Percentiles rank a stretch among this genome's conserved stretches.
These are phyloP conservation scores for Stereum hirsutum DNA, from an alignment of 1,284 basidiomycete species.

Conservation along the genomic window DNA sequence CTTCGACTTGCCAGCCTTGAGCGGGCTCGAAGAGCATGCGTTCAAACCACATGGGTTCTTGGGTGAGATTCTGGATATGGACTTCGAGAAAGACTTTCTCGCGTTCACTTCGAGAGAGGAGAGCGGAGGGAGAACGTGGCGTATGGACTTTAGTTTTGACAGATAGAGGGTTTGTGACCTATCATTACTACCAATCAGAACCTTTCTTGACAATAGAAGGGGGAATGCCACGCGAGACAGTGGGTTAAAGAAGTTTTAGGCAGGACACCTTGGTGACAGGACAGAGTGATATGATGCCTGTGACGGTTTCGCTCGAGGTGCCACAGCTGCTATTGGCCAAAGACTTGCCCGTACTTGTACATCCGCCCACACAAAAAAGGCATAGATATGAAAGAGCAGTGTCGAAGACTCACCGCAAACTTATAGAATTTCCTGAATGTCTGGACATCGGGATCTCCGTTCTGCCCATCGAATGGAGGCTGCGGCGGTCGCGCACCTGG, in stretches of 20 bases:
- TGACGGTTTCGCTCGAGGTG: too few relatives aligned
- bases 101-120: slow-evolving; percentile 49
- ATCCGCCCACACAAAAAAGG: not conserved
- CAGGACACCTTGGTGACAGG: too few relatives aligned
- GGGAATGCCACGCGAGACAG: too few relatives aligned
- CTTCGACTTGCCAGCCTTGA: slow-evolving; percentile 57
- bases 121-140: slow-evolving; percentile 61
- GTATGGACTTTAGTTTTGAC: slow-evolving; percentile 86
- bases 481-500: slow-evolving; percentile 36
- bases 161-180: slow-evolving; percentile 83
- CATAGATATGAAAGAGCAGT: too few relatives aligned
- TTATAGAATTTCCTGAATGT: slow-evolving; percentile 86
- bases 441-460: slow-evolving; percentile 47
- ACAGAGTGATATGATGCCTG: too few relatives aligned
- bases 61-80: slow-evolving; percentile 79
- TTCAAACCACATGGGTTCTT: slow-evolving; percentile 70
- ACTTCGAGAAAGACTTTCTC: slow-evolving; percentile 83
- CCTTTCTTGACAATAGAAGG: too few relatives aligned
- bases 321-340: not conserved
- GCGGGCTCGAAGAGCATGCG: slow-evolving; percentile 65
- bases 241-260: too few relatives aligned
- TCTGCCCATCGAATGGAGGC: slow-evolving; percentile 33
- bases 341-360: slow-evolving; percentile 2
- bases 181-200: too few relatives aligned
- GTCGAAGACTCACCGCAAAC: slow-evolving; percentile 58